These are phyloP conservation scores for Colletotrichum viniferum DNA, from an alignment of 2,329 filamentous ascomycete species.

Conservation along the genomic window DNA sequence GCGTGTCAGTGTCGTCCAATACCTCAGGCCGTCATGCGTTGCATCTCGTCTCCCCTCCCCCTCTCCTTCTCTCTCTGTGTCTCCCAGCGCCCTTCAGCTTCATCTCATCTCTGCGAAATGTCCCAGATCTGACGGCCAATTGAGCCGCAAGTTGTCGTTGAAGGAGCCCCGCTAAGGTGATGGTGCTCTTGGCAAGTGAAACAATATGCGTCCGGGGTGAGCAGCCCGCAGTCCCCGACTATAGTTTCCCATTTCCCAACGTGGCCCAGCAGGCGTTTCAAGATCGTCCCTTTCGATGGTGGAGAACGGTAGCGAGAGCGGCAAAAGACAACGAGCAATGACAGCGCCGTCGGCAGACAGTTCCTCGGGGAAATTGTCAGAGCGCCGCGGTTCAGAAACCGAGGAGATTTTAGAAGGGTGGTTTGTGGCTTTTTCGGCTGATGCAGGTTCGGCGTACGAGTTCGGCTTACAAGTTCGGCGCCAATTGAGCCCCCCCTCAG, in stretches of 20 bases:
- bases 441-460: not conserved
- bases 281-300: not conserved
- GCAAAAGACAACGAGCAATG: not conserved
- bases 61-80: not conserved
- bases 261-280: not conserved
- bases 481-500: not conserved
- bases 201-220: constrained; percentile 8
- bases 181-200: constrained; percentile 11
- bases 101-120: not conserved
- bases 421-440: not conserved
- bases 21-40: not conserved
- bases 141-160: not conserved
- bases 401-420: not conserved
- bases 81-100: not conserved
- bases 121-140: not conserved
- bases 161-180: not conserved
- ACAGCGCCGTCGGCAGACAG: not conserved
- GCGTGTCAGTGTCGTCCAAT: constrained; percentile 3
- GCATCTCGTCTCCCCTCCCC: not conserved
- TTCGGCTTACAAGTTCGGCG: not conserved
- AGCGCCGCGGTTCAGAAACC: not conserved
- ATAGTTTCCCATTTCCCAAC: not conserved
- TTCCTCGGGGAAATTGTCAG: not conserved
- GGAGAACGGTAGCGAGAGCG: not conserved
- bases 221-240: not conserved